Conservation (phyloP, 306 rosid genomes). For the Prunus davidiana region DNA sequence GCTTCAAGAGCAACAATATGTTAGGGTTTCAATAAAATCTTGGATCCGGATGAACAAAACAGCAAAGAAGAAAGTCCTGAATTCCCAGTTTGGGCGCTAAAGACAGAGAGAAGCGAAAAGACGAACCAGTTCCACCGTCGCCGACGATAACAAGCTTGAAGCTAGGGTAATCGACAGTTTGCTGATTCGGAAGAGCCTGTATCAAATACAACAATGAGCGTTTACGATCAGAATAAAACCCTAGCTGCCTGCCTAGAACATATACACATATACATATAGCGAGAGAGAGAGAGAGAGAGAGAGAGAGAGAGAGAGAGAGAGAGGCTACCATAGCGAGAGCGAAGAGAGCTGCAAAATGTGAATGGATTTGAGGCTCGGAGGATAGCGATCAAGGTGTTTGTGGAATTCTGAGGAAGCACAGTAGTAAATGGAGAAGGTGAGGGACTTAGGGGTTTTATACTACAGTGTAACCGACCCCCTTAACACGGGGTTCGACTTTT, state of each 20-base stretch:
- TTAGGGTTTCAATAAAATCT: neutral
- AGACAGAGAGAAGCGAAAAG: neutral
- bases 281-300: neutral
- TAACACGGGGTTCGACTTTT: neutral
- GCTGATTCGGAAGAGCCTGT: conserved; percentile 27
- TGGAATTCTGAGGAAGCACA: neutral
- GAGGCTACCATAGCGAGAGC: neutral
- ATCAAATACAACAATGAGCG: neutral
- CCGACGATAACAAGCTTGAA: conserved; percentile 41
- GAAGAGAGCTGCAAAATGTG: neutral
- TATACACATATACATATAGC: neutral
- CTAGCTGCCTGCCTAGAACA: neutral
- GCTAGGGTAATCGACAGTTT: conserved; percentile 27
- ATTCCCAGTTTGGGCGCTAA: too few species aligned
- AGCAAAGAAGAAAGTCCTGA: neutral
- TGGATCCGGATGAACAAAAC: neutral
- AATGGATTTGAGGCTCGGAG: neutral
- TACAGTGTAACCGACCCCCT: neutral
- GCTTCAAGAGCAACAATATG: too few species aligned
- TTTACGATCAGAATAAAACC: neutral
- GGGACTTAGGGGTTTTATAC: neutral
- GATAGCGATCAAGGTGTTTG: neutral
- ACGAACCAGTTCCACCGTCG: conserved; percentile 40
- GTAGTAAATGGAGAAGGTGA: neutral
- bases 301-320: neutral